Conservation (phyloP, 805 yeast genomes). For the Spathaspora arborariae region DNA sequence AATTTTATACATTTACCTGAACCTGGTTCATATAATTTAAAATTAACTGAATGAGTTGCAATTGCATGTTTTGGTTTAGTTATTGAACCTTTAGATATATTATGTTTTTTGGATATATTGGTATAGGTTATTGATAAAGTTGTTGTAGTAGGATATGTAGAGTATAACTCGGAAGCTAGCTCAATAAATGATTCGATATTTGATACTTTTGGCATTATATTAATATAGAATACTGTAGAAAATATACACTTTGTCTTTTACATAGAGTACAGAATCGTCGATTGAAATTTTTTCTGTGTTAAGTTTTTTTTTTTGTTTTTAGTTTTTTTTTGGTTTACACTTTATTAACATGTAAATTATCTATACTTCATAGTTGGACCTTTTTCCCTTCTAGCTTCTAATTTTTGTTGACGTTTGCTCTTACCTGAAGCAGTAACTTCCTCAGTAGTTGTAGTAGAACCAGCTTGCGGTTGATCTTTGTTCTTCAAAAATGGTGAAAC, state of each 20-base stretch:
- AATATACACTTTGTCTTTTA: neutral
- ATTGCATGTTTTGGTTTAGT: conserved; percentile 6
- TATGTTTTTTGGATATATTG: conserved; percentile 24
- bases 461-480: conserved; percentile 5
- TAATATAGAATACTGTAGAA: neutral
- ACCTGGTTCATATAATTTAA: conserved; percentile 64
- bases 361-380: conserved; percentile 19
- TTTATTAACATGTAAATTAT: conserved; percentile 5
- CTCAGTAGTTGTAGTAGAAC: neutral
- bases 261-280: neutral
- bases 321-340: too few species aligned
- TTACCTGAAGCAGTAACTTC: conserved; percentile 9
- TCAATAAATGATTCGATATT: conserved; percentile 26
- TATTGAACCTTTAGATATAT: conserved; percentile 4
- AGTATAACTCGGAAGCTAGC: conserved; percentile 26
- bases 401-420: conserved; percentile 26
- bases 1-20: conserved; percentile 59
- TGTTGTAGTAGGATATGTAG: conserved; percentile 35
- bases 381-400: conserved; percentile 25
- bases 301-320: neutral
- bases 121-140: conserved; percentile 35
- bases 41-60: conserved; percentile 36
- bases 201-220: conserved; percentile 8
- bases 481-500: conserved; percentile 19
- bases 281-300: neutral